A percentile compares a stretch with the other conserved stretches of the same genome.
Conservation (phyloP, 352 stramenopile genomes). For the Phytophthora palmivora region DNA sequence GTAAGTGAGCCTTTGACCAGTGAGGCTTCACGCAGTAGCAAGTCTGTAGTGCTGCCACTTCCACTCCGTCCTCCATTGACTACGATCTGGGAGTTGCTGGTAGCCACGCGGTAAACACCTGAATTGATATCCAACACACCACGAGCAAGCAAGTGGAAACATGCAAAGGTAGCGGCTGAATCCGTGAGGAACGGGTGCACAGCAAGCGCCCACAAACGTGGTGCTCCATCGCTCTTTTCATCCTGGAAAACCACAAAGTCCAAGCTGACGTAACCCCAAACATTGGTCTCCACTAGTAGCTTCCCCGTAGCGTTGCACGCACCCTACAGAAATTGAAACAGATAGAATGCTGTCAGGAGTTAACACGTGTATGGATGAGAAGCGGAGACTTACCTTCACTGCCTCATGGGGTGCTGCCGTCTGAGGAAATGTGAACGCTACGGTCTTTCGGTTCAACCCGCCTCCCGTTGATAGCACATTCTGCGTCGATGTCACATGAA, state of each 20-base stretch:
- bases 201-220: conserved; percentile 76
- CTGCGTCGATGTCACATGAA: conserved; percentile 77
- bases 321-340: conserved; percentile 17
- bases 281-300: conserved; percentile 32
- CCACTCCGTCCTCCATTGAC: conserved; percentile 4
- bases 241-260: conserved; percentile 84
- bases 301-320: conserved; percentile 28
- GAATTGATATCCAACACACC: conserved; percentile 42
- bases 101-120: conserved; percentile 20
- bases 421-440: conserved; percentile 85
- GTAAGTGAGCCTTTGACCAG: conserved; percentile 16
- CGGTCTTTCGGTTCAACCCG: conserved; percentile 40
- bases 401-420: conserved; percentile 76
- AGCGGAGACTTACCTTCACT: conserved; percentile 45
- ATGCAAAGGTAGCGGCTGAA: conserved; percentile 73
- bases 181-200: conserved; percentile 84
- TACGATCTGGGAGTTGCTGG: neutral
- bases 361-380: too few relatives aligned
- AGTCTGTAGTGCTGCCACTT: conserved; percentile 10
- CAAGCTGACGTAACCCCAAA: conserved; percentile 88
- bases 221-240: conserved; percentile 38
- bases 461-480: conserved; percentile 51
- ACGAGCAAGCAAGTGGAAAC: conserved; percentile 72
- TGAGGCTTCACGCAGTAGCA: conserved; percentile 37
- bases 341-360: neutral